phyloP scores from a whole-genome alignment of 208 protist species.

The Trypanosoma lewisi region DNA sequence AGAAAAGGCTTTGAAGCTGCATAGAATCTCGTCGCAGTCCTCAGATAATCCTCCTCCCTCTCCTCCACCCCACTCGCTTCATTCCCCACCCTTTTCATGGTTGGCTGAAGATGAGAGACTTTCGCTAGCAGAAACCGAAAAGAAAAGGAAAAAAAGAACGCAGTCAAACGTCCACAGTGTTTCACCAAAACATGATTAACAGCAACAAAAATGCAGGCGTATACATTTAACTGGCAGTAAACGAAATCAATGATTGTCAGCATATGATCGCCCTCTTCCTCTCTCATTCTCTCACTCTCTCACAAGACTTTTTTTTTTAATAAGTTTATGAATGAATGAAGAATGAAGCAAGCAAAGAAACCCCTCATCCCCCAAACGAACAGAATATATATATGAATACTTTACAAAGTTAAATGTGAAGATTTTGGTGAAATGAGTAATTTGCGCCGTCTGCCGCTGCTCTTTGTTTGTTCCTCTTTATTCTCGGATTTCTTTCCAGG shows the following conservation, averaged over 20 bases:
- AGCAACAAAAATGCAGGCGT: no score
- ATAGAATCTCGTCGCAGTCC: constrained; percentile 6
- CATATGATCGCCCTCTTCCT: no score
- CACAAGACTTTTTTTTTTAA: no score
- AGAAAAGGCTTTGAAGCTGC: constrained; percentile 19
- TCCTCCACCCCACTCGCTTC: not conserved
- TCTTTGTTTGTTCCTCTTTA: not conserved
- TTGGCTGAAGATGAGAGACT: constrained; percentile 10
- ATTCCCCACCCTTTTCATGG: constrained; percentile 3
- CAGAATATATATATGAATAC: no score
- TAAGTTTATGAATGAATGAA: no score
- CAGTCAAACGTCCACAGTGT: no score
- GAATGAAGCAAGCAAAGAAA: constrained; percentile 10
- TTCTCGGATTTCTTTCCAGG: not conserved
- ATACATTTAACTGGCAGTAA: no score
- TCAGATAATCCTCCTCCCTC: constrained; percentile 12
- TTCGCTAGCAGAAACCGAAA: not conserved
- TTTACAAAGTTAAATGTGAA: constrained; percentile 19
- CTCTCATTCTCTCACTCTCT: no score
- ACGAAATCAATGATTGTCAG: no score
- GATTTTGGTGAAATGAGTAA: constrained; percentile 27
- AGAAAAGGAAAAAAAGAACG: constrained; percentile 19
- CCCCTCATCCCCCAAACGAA: no score
- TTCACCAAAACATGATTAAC: no score
- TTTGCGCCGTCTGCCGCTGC: constrained; percentile 1